Evolutionary conservation across 78 protist genomes (phyloP).

Genomic region (Dictyostelium firmibasis): DNA sequence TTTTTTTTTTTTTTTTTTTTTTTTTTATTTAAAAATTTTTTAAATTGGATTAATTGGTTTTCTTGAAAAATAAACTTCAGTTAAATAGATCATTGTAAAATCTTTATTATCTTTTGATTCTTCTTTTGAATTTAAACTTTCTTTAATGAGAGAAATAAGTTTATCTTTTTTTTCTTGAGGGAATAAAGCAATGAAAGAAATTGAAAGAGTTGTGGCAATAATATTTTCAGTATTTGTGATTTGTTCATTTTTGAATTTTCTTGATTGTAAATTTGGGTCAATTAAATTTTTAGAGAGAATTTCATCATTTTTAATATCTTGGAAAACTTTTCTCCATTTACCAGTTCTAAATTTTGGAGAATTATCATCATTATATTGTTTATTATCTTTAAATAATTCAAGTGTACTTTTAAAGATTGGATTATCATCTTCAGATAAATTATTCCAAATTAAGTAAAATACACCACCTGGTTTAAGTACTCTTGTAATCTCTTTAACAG

Average conservation of each 20-base stretch:
- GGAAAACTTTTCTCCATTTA: neutral
- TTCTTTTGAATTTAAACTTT: neutral
- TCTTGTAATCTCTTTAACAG: slow-evolving; percentile 21
- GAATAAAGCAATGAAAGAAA: neutral
- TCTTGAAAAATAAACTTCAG: neutral
- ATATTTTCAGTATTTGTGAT: neutral
- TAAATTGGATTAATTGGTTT: neutral
- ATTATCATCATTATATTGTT: neutral
- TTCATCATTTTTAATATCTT: neutral
- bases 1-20: too few species aligned
- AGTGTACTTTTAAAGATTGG: neutral
- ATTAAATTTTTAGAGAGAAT: neutral
- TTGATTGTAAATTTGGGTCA: neutral
- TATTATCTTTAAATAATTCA: neutral
- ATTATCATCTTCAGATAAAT: neutral
- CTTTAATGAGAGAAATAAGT: neutral
- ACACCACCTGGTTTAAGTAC: slow-evolving; percentile 34
- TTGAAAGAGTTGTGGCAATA: neutral
- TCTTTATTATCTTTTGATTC: neutral
- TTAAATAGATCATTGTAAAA: neutral
- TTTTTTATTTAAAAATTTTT: too few species aligned
- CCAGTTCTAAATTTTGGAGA: neutral
- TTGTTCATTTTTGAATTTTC: neutral
- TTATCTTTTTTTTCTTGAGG: slow-evolving; percentile 10
- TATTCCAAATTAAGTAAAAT: slow-evolving; percentile 12